These are phyloP conservation scores for Blastomyces silverae DNA, from an alignment of 2,329 filamentous ascomycete genomes.

Conservation along the genomic window DNA sequence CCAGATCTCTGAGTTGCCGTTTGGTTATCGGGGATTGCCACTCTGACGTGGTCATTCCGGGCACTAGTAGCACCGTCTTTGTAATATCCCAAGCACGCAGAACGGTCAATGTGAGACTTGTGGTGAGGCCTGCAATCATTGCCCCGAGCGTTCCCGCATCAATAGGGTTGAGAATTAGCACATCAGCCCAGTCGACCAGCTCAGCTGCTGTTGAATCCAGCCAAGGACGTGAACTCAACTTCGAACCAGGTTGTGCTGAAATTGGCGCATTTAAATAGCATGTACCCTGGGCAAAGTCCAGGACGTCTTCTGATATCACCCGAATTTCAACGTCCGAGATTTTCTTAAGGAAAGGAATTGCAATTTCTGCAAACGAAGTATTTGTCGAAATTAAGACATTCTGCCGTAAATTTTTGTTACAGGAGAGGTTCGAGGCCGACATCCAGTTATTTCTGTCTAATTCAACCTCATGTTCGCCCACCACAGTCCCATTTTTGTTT, in stretches of 20 bases:
- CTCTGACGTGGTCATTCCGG: slow-evolving; percentile 81
- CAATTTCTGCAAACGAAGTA: slow-evolving; percentile 36
- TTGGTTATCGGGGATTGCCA: slow-evolving; percentile 88
- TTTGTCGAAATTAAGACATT: slow-evolving; percentile 36
- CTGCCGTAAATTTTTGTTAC: slow-evolving; percentile 24
- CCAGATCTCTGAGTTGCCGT: slow-evolving; percentile 76
- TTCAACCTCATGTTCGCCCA: neutral
- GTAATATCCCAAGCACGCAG: slow-evolving; percentile 79
- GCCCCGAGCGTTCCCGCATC: slow-evolving; percentile 78
- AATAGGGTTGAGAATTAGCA: slow-evolving; percentile 76
- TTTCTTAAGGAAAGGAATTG: slow-evolving; percentile 35
- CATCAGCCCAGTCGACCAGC: slow-evolving; percentile 78
- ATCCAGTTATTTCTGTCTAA: neutral
- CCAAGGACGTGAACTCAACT: slow-evolving; percentile 36
- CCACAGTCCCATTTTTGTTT: neutral
- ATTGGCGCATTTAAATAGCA: slow-evolving; percentile 39
- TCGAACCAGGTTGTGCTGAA: slow-evolving; percentile 33
- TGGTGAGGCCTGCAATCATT: slow-evolving; percentile 79
- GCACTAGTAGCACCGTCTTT: slow-evolving; percentile 77
- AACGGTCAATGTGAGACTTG: slow-evolving; percentile 72
- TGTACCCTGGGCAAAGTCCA: slow-evolving; percentile 25
- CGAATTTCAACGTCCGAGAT: slow-evolving; percentile 38
- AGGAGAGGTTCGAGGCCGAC: neutral
- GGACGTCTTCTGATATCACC: slow-evolving; percentile 37
- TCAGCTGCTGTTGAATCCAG: slow-evolving; percentile 46